These are phyloP conservation scores for Verticillium alfalfae DNA, from an alignment of 2,329 filamentous ascomycete genomes.

Conservation along the genomic window DNA sequence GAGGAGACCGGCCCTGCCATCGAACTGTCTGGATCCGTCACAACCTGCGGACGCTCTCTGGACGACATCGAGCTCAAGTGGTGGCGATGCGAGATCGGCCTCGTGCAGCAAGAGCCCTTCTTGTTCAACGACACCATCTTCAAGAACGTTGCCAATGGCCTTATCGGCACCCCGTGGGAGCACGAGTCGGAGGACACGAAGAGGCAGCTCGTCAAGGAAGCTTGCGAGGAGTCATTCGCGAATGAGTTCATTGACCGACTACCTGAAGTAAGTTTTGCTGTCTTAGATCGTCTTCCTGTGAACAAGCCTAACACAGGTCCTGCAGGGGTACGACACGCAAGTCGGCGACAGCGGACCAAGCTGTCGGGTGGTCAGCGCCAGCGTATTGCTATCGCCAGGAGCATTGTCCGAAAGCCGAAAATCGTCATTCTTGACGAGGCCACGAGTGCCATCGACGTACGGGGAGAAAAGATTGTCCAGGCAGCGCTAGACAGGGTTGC, in stretches of 20 bases:
- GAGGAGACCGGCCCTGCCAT: constrained; percentile 36
- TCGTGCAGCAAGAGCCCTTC: constrained; percentile 65
- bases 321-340: constrained; percentile 61
- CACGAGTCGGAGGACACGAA: constrained; percentile 49
- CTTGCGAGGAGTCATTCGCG: constrained; percentile 63
- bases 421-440: constrained; percentile 76
- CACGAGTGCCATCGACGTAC: constrained; percentile 58
- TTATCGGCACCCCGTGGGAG: constrained; percentile 48
- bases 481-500: constrained; percentile 58
- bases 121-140: constrained; percentile 62
- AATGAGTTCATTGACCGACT: constrained; percentile 63
- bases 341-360: constrained; percentile 74
- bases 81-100: constrained; percentile 57
- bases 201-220: constrained; percentile 53
- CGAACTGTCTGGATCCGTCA: constrained; percentile 45
- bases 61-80: constrained; percentile 56
- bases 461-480: constrained; percentile 56
- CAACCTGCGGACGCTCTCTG: constrained; percentile 47
- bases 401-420: constrained; percentile 64
- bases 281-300: not conserved
- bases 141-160: constrained; percentile 56
- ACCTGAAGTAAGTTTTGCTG: constrained; percentile 37
- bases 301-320: constrained; percentile 5
- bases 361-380: constrained; percentile 84
- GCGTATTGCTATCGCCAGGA: constrained; percentile 70